Evolutionary conservation across 495 filamentous ascomycete genomes (phyloP).

Genomic region (Neurospora sp.): DNA sequence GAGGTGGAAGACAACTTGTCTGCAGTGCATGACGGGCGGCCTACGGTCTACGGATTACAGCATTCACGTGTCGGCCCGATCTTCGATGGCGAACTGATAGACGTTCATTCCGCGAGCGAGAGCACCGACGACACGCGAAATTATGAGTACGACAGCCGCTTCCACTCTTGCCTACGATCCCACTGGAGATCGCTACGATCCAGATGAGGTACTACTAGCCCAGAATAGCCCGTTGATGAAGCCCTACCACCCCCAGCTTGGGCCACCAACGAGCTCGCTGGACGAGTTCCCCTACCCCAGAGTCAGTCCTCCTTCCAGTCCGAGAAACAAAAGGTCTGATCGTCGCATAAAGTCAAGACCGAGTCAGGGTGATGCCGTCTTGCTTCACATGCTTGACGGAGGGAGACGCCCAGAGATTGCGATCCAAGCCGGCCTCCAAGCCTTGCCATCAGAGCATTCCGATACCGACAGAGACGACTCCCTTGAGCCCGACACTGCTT

Average conservation of each 20-base stretch:
- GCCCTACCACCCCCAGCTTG: slow-evolving; percentile 29
- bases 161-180: slow-evolving; percentile 28
- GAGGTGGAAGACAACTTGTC: not conserved
- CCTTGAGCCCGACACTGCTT: not conserved
- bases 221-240: slow-evolving; percentile 33
- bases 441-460: slow-evolving; percentile 23
- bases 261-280: slow-evolving; percentile 27
- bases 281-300: slow-evolving; percentile 19
- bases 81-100: slow-evolving; percentile 24
- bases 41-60: not conserved
- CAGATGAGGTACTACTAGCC: slow-evolving; percentile 31
- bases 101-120: slow-evolving; percentile 17
- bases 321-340: slow-evolving; percentile 30
- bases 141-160: slow-evolving; percentile 34
- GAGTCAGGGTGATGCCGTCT: slow-evolving; percentile 43
- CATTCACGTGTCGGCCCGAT: not conserved
- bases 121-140: slow-evolving; percentile 24
- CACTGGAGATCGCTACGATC: slow-evolving; percentile 34
- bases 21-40: not conserved
- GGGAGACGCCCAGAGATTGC: slow-evolving; percentile 38
- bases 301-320: slow-evolving; percentile 30
- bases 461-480: slow-evolving; percentile 9
- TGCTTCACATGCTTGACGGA: slow-evolving; percentile 41
- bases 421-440: slow-evolving; percentile 28
- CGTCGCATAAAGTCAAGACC: slow-evolving; percentile 30